phyloP scores from a whole-genome alignment of 2,329 filamentous ascomycete species.

The Pseudofabraea citricarpa region DNA sequence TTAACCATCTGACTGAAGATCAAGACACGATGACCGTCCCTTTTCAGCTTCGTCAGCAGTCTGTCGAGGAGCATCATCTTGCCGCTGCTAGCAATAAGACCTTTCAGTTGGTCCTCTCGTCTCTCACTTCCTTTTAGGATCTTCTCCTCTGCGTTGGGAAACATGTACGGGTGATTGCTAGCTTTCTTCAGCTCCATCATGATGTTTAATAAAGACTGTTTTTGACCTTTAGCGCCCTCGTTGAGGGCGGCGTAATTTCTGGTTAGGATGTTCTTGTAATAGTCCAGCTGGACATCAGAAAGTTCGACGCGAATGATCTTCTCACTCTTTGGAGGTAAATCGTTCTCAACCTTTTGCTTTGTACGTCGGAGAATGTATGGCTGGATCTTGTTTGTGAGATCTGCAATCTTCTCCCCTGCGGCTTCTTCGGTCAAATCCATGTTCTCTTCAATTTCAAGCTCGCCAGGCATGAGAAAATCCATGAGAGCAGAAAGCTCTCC shows the following conservation, averaged over 20 bases:
- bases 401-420: conserved; percentile 80
- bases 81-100: conserved; percentile 91
- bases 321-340: conserved; percentile 93
- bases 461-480: conserved; percentile 95
- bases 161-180: conserved; percentile 98
- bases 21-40: conserved; percentile 88
- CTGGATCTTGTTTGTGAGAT: conserved; percentile 80
- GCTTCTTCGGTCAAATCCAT: conserved; percentile 78
- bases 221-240: conserved; percentile 83
- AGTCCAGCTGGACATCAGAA: conserved; percentile 92
- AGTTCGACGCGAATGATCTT: conserved; percentile 98
- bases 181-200: conserved; percentile 99
- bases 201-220: conserved; percentile 92
- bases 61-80: conserved; percentile 99
- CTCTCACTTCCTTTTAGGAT: conserved; percentile 75
- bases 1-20: conserved; percentile 99
- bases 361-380: conserved; percentile 94
- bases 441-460: conserved; percentile 85
- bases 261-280: conserved; percentile 98
- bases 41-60: conserved; percentile 87
- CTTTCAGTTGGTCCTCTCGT: conserved; percentile 86
- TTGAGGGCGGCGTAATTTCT: conserved; percentile 94
- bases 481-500: conserved; percentile 88
- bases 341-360: conserved; percentile 95
- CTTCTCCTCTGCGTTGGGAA: conserved; percentile 86